Percentiles rank a stretch among this genome's conserved stretches.
These are phyloP conservation scores for Fusarium mundagurra DNA, from an alignment of 2,329 filamentous ascomycete genomes.

Conservation along the genomic window DNA sequence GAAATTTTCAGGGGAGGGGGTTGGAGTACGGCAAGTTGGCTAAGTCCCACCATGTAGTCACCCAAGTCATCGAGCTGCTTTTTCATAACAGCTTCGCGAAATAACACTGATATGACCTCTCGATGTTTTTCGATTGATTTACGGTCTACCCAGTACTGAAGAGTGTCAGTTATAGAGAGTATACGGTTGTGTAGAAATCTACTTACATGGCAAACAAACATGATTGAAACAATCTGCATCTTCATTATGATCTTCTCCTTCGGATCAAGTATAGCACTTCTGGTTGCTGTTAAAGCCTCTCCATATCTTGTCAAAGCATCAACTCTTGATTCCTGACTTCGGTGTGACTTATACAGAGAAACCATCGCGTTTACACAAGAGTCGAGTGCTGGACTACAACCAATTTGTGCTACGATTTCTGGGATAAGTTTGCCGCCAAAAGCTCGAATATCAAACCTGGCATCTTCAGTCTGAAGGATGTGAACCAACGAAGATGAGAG, in stretches of 20 bases:
- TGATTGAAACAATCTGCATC: conserved; percentile 25
- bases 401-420: conserved; percentile 28
- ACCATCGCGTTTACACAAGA: conserved; percentile 31
- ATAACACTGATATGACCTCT: conserved; percentile 21
- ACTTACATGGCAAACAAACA: conserved; percentile 36
- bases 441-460: conserved; percentile 31
- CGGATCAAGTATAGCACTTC: conserved; percentile 8
- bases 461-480: conserved; percentile 32
- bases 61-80: conserved; percentile 18
- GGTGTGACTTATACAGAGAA: conserved; percentile 17
- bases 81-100: conserved; percentile 25
- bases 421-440: conserved; percentile 30
- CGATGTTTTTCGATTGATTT: conserved; percentile 17
- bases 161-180: neutral
- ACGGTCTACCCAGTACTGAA: conserved; percentile 32
- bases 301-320: conserved; percentile 29
- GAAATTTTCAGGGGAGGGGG: rapidly evolving
- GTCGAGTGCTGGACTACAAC: conserved; percentile 24
- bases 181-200: rapidly evolving
- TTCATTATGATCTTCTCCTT: conserved; percentile 14
- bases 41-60: conserved; percentile 27
- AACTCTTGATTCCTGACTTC: conserved; percentile 1
- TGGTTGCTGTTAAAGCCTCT: conserved; percentile 13
- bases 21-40: conserved; percentile 24
- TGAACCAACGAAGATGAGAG: conserved; percentile 26